Base-by-base conservation (phyloP, 805 yeast genomes). In the Dipodascus geniculatus region DNA sequence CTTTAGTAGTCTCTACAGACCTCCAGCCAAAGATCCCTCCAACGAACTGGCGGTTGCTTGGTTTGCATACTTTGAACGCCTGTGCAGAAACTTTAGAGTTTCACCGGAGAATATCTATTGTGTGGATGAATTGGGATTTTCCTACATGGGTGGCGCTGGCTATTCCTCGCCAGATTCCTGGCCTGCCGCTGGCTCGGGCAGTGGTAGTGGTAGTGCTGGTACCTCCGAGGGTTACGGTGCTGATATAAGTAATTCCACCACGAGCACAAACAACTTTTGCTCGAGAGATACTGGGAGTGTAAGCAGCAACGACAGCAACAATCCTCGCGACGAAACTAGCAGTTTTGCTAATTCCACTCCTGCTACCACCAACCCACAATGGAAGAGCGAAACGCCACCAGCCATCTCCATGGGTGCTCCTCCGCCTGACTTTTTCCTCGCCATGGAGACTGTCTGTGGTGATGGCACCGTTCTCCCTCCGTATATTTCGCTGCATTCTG, bases 301-400 rank as follows among this genome's bases (percentile, higher is more conserved):
- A 3, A 38, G 44, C 19, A 38, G 44, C 44, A 38, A 38, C 20
- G 20, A 17, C 14, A 38, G 44, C 19, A 38, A 38, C 20, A 38
- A 38, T 16, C 14, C 44, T 38, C 44, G 44, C 6, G 44, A 38
- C 19, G 44, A 38, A n/a, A n/a, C 44, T 28, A 11, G 33, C 11
- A 38, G 20, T 16, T 38, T 17, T 38, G 20, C 17, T 38, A 14
- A 14, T 8, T 28, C 14, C 14, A 17, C 44, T n/a, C 6, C 6
- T 38, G 14, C 17, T 11, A 38, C 17, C 14, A 38, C 17, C 20
- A 38, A 38, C 14, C 44, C 44, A 38, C 20, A n/a, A 38, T 38
- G 44, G 44, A 38, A 38, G 19, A 38, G 44, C 19, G 44, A 38
- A 38, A 38, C 44, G 20, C 44, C 44, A n/a, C 44, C 44, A n/a